Evolutionary conservation across 192 early-diverging fungal species (phyloP).

Genomic region (Phycomyces nitens): DNA sequence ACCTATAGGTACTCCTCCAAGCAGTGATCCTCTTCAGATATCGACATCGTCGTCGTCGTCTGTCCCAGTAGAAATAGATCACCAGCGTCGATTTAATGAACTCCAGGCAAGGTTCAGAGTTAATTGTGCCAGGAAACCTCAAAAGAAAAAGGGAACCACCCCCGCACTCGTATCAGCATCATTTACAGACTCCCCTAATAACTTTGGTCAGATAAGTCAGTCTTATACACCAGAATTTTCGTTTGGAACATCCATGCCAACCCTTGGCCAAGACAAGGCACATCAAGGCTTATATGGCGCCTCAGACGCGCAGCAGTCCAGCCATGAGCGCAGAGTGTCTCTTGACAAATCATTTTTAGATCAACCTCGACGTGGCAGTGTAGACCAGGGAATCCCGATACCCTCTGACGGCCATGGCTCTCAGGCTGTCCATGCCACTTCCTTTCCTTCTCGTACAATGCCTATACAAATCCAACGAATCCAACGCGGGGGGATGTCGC

Average conservation of each 20-base stretch:
- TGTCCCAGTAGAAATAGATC: constrained; percentile 20
- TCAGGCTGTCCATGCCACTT: neutral
- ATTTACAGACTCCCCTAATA: constrained; percentile 4
- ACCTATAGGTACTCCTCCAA: constrained; percentile 5
- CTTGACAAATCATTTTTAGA: neutral
- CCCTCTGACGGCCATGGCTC: neutral
- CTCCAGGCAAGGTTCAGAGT: constrained; percentile 34
- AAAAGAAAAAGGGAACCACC: constrained; percentile 7
- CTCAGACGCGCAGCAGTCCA: neutral
- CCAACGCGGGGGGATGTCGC: neutral
- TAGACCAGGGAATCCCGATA: neutral
- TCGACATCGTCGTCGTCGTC: constrained; percentile 11
- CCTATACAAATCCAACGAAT: constrained; percentile 35
- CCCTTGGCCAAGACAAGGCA: constrained; percentile 8
- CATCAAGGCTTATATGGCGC: constrained; percentile 1
- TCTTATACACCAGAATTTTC: constrained; percentile 3
- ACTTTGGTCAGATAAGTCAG: neutral
- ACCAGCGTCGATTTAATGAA: constrained; percentile 29
- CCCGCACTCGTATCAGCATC: neutral
- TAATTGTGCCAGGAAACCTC: constrained; percentile 27
- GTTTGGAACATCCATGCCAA: constrained; percentile 20
- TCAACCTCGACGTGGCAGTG: neutral
- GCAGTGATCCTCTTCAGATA: neutral
- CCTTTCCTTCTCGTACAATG: constrained; percentile 25
- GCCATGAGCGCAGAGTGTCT: neutral